Evolutionary conservation across 2,329 filamentous ascomycete species (phyloP).

Genomic region (Penicillium sp.): DNA sequence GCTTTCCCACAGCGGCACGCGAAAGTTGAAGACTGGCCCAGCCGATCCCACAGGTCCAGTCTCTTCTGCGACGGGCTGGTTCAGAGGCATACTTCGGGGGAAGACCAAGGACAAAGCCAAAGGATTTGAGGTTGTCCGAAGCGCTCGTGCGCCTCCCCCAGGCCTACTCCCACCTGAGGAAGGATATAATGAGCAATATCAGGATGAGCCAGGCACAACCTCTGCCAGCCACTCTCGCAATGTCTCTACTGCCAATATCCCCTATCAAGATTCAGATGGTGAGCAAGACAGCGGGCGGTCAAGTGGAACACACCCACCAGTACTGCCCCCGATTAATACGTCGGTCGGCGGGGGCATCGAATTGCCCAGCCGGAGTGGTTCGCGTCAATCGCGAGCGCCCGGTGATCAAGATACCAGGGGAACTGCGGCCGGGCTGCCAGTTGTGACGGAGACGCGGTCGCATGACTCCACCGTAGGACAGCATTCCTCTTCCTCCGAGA

Average conservation of each 20-base stretch:
- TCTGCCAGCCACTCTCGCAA: constrained; percentile 25
- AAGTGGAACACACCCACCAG: constrained; percentile 41
- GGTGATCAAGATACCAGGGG: constrained; percentile 23
- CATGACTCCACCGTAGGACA: constrained; percentile 14
- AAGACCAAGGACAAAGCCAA: constrained; percentile 94
- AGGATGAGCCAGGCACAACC: constrained; percentile 47
- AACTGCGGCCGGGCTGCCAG: constrained; percentile 14
- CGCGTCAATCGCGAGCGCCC: constrained; percentile 51
- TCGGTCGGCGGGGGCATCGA: constrained; percentile 54
- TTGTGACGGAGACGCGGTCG: constrained; percentile 21
- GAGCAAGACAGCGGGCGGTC: constrained; percentile 15
- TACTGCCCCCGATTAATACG: constrained; percentile 57
- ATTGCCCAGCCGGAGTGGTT: constrained; percentile 61
- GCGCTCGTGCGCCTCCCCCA: constrained; percentile 76
- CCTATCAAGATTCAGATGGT: constrained; percentile 30
- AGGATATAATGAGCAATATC: constrained; percentile 62
- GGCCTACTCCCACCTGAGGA: constrained; percentile 57
- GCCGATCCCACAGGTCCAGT: constrained; percentile 91
- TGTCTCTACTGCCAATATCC: constrained; percentile 22
- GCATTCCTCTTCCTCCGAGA: constrained; percentile 8
- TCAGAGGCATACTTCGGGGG: constrained; percentile 71
- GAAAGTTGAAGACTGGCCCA: constrained; percentile 87
- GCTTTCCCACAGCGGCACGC: constrained; percentile 72
- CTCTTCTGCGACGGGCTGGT: constrained; percentile 84
- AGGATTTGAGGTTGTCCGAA: constrained; percentile 94